Evolutionary conservation across 2,329 filamentous ascomycete genomes (phyloP).

Genomic region (Stagonosporopsis rhizophila): DNA sequence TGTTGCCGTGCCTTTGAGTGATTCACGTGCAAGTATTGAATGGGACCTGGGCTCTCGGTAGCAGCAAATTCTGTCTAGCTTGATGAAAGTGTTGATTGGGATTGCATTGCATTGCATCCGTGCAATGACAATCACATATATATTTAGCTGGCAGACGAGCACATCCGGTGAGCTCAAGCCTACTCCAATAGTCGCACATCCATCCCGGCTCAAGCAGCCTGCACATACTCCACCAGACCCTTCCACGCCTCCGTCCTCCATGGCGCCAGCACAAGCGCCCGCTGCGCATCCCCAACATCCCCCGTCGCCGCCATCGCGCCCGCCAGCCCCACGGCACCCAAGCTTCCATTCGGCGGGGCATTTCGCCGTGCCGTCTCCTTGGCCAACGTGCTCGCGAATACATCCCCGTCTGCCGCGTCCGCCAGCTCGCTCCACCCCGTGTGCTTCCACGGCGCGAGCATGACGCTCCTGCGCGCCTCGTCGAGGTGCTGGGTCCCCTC

Average conservation of each 20-base stretch:
- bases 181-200: too few species aligned
- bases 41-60: too few species aligned
- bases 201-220: not conserved
- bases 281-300: constrained; percentile 74
- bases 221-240: constrained; percentile 53
- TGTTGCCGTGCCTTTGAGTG: too few species aligned
- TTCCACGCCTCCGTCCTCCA: constrained; percentile 75
- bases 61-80: too few species aligned
- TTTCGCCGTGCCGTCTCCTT: constrained; percentile 77
- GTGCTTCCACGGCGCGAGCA: constrained; percentile 80
- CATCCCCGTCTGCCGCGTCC: constrained; percentile 55
- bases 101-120: too few species aligned
- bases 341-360: constrained; percentile 73
- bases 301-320: constrained; percentile 77
- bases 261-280: constrained; percentile 79
- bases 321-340: constrained; percentile 74
- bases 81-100: too few species aligned
- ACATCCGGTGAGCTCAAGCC: too few species aligned
- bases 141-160: too few species aligned
- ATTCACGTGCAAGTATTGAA: too few species aligned
- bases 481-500: constrained; percentile 55
- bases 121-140: too few species aligned
- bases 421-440: constrained; percentile 83
- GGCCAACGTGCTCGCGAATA: constrained; percentile 75
- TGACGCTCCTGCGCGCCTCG: constrained; percentile 77